Conservation (phyloP, 2,329 filamentous ascomycete species). For the Trichoderma arundinaceum region DNA sequence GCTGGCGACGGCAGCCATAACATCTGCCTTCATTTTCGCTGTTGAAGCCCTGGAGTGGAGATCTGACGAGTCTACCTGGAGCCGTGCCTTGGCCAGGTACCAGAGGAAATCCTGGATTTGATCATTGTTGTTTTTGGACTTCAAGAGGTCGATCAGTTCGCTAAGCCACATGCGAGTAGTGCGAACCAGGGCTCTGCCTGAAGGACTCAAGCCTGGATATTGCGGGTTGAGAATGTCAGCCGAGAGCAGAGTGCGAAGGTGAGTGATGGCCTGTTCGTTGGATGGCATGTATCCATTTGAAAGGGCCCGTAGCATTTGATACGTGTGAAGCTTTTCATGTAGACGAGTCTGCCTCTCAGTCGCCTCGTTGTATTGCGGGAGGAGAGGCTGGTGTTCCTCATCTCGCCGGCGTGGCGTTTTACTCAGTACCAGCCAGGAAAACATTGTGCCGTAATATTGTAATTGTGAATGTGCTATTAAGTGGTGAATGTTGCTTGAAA, state of each 20-base stretch:
- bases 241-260: conserved; percentile 78
- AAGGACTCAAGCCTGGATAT: conserved; percentile 71
- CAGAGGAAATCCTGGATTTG: conserved; percentile 92
- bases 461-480: no score
- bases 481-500: no score
- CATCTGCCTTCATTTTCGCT: conserved; percentile 44
- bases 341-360: conserved; percentile 77
- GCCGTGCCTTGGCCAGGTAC: conserved; percentile 76
- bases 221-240: conserved; percentile 79
- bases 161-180: conserved; percentile 75
- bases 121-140: conserved; percentile 81
- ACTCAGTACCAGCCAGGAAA: conserved; percentile 24
- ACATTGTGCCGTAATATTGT: conserved; percentile 12
- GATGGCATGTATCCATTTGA: conserved; percentile 89
- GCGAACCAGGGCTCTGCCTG: conserved; percentile 74
- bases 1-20: conserved; percentile 68
- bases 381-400: conserved; percentile 75
- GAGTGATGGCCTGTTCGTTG: conserved; percentile 80
- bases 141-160: conserved; percentile 80
- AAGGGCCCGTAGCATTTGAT: conserved; percentile 86
- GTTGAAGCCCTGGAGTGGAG: conserved; percentile 40
- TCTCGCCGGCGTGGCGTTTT: conserved; percentile 46
- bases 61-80: conserved; percentile 49
- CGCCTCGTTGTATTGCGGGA: conserved; percentile 87
- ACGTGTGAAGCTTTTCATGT: conserved; percentile 89